Conservation (phyloP, 306 rosid genomes). For the Psophocarpus tetragonolobus region DNA sequence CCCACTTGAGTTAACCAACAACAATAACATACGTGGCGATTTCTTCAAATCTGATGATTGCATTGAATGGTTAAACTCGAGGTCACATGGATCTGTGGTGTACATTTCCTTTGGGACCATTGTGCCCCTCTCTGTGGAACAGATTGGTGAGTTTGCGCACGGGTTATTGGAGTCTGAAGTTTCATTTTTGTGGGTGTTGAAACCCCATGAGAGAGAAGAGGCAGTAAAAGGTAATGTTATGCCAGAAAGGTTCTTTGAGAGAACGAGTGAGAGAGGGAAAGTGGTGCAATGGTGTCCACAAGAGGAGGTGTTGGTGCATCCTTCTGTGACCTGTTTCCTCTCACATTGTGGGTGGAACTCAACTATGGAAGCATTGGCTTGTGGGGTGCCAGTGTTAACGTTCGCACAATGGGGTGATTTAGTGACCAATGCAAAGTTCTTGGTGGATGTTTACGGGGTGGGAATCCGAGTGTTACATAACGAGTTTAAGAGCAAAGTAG, state of each 20-base stretch:
- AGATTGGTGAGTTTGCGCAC: slow-evolving; percentile 54
- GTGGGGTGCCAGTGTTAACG: not conserved
- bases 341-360: not conserved
- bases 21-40: slow-evolving; percentile 23
- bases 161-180: slow-evolving; percentile 44
- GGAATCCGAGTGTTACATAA: not conserved
- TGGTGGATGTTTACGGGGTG: not conserved
- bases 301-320: not conserved
- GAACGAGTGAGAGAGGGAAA: not conserved
- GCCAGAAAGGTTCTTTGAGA: not conserved
- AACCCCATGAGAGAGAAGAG: too few species aligned
- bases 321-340: not conserved
- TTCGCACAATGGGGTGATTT: not conserved
- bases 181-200: slow-evolving; percentile 26
- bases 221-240: too few species aligned
- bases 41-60: slow-evolving; percentile 42
- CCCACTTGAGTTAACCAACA: not conserved
- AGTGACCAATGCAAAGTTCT: not conserved
- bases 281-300: not conserved
- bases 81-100: slow-evolving; percentile 42
- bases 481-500: not conserved
- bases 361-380: not conserved
- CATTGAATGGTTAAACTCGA: slow-evolving; percentile 47
- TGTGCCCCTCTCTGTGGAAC: slow-evolving; percentile 42
- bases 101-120: slow-evolving; percentile 59